phyloP scores from a whole-genome alignment of 2,329 filamentous ascomycete species.

The Trematosphaeria pertusa region DNA sequence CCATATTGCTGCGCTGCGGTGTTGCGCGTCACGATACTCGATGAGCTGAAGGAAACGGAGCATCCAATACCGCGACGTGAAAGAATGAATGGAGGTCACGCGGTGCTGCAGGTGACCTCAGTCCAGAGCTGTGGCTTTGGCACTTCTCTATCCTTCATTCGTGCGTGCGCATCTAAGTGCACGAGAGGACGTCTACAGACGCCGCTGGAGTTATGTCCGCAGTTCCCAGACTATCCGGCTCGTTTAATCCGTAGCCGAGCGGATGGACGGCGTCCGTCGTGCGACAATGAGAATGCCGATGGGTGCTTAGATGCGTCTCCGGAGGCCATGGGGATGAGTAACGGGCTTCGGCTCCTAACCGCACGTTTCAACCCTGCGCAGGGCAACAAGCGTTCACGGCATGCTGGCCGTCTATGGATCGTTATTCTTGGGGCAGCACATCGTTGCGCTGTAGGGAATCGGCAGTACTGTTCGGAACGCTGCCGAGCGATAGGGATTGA shows the following conservation, averaged over 20 bases:
- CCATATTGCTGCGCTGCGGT: constrained; percentile 1
- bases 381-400: neutral
- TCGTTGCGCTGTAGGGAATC: neutral
- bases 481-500: constrained; percentile 6
- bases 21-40: constrained; percentile 9
- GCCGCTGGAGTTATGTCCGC: neutral
- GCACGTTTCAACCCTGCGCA: constrained; percentile 4
- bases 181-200: neutral
- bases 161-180: neutral
- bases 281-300: neutral
- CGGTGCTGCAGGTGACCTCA: constrained; percentile 12
- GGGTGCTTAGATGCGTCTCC: neutral
- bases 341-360: neutral
- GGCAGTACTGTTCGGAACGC: constrained; percentile 3
- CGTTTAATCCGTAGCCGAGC: neutral
- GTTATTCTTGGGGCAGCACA: constrained; percentile 9
- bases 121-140: constrained; percentile 7
- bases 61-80: constrained; percentile 3
- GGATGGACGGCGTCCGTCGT: neutral
- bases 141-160: neutral
- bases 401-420: constrained; percentile 1
- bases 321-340: neutral
- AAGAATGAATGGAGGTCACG: constrained; percentile 9
- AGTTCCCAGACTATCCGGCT: neutral
- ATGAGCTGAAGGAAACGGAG: constrained; percentile 9